Percentiles rank a stretch among this genome's conserved stretches.
Conservation (phyloP, 106 monocot species). For the Allium fistulosum region DNA sequence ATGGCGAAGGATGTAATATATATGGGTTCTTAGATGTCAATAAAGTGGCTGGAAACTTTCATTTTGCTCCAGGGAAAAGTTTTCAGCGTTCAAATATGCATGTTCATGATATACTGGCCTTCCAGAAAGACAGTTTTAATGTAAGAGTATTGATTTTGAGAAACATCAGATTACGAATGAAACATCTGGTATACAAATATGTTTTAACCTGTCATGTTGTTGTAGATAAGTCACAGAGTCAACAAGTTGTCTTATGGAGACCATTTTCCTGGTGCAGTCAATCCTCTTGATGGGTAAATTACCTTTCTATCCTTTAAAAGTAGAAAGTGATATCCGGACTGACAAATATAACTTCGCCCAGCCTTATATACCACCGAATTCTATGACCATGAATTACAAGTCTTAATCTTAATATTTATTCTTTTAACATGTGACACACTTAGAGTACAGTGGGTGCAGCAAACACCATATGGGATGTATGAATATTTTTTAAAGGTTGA, state of each 20-base stretch:
- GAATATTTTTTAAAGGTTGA: conserved; percentile 91
- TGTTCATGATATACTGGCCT: conserved; percentile 79
- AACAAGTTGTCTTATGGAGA: conserved; percentile 75
- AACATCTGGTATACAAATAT: too few relatives aligned
- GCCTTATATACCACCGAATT: background rate
- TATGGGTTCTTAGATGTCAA: conserved; percentile 93
- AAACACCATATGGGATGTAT: conserved; percentile 74
- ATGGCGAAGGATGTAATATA: conserved; percentile 96
- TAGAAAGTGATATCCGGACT: background rate
- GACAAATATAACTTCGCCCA: too few relatives aligned
- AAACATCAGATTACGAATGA: too few relatives aligned
- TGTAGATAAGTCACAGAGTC: conserved; percentile 88
- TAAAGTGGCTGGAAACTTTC: conserved; percentile 97
- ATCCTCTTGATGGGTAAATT: conserved; percentile 93
- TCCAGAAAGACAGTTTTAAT: conserved; percentile 88
- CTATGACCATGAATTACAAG: background rate
- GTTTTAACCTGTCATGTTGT: background rate
- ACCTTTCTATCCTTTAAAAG: background rate
- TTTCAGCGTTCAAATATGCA: conserved; percentile 87
- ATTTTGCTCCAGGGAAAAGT: conserved; percentile 98
- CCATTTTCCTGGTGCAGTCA: conserved; percentile 78
- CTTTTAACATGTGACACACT: conserved; percentile 10
- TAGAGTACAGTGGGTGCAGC: conserved; percentile 80
- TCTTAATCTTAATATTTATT: background rate
- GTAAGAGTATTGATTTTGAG: conserved; percentile 26